Evolutionary conservation across 305 asterid species (phyloP).

Genomic region (Solanum chacoense): DNA sequence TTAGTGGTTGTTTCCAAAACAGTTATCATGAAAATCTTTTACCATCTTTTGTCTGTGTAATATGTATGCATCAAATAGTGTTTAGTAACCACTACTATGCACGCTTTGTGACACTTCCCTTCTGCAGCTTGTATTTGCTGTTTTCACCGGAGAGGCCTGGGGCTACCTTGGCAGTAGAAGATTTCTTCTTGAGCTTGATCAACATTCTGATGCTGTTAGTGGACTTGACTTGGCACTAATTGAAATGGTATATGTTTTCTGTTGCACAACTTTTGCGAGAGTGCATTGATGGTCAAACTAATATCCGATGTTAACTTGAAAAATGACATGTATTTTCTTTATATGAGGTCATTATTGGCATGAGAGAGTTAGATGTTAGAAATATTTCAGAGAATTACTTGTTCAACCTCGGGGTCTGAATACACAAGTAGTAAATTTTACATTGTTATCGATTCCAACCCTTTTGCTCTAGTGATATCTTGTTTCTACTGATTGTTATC

Average conservation of each 20-base stretch:
- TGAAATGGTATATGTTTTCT: slow-evolving; percentile 47
- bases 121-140: slow-evolving; percentile 80
- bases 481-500: background rate
- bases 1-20: background rate
- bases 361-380: background rate
- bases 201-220: slow-evolving; percentile 52
- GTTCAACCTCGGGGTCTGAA: background rate
- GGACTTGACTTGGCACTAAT: slow-evolving; percentile 60
- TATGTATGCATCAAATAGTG: background rate
- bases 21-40: background rate
- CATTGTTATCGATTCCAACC: background rate
- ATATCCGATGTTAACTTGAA: background rate
- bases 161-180: slow-evolving; percentile 96
- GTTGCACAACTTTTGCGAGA: background rate
- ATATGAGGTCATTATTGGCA: background rate
- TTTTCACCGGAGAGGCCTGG: slow-evolving; percentile 98
- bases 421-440: background rate
- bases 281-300: background rate
- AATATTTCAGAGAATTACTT: background rate
- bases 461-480: background rate
- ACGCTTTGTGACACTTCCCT: slow-evolving; percentile 6
- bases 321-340: background rate
- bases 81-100: background rate
- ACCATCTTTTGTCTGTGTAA: background rate
- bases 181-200: slow-evolving; percentile 73